Evolutionary conservation across 2,329 filamentous ascomycete genomes (phyloP).

Genomic region (Aaosphaeria pasadenensis): DNA sequence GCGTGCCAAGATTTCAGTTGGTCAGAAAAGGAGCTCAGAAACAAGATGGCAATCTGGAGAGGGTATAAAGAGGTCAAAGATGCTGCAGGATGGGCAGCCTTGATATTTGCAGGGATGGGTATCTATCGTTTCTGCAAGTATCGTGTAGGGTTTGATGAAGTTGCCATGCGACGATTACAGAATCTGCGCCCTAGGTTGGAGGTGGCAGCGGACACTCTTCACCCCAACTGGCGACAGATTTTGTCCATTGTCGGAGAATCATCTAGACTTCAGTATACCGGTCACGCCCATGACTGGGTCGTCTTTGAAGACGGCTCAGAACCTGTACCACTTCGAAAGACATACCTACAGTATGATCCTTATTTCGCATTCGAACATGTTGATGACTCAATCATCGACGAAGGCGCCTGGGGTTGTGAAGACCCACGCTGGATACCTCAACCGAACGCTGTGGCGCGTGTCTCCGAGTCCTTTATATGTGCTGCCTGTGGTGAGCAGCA

Average conservation of each 20-base stretch:
- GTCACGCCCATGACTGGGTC: constrained; percentile 54
- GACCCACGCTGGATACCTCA: constrained; percentile 48
- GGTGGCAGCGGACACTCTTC: constrained; percentile 52
- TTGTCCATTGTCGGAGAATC: constrained; percentile 47
- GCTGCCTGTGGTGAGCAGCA: constrained; percentile 48
- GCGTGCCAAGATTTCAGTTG: constrained; percentile 55
- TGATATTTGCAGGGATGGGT: constrained; percentile 57
- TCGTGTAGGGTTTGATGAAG: constrained; percentile 41
- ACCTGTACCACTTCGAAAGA: constrained; percentile 45
- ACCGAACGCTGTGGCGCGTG: constrained; percentile 20
- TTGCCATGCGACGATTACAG: constrained; percentile 48
- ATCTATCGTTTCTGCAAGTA: constrained; percentile 62
- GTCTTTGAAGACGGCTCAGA: constrained; percentile 44
- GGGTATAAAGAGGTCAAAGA: constrained; percentile 60
- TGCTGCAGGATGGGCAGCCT: constrained; percentile 53
- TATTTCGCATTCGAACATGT: constrained; percentile 50
- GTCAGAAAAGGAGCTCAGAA: constrained; percentile 58
- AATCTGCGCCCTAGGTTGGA: constrained; percentile 49
- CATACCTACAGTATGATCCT: constrained; percentile 48
- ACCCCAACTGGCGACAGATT: constrained; percentile 52
- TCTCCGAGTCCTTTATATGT: constrained; percentile 37
- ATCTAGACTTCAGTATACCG: constrained; percentile 40
- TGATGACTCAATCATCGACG: constrained; percentile 50
- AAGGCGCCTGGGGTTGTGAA: constrained; percentile 46
- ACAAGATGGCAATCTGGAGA: constrained; percentile 54